Percentiles rank a stretch among this genome's conserved stretches.
Conservation (phyloP, 176 grass and related monocot genomes). For the Neostapfia colusana region DNA sequence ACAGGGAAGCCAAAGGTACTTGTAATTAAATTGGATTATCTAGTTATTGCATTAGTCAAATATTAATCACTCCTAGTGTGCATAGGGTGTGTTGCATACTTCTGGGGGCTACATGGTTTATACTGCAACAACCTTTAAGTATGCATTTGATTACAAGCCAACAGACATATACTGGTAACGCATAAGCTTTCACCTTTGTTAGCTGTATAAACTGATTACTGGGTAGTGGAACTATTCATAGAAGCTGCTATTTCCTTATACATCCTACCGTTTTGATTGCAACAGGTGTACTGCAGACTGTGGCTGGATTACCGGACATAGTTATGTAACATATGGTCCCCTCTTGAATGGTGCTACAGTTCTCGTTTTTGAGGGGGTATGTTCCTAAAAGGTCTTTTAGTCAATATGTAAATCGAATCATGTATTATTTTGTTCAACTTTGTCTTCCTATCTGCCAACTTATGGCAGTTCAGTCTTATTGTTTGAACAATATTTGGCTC, state of each 20-base stretch:
- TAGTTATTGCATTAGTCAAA: neutral
- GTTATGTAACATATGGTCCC: constrained; percentile 97
- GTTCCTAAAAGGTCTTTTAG: constrained; percentile 30
- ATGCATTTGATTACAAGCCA: constrained; percentile 97
- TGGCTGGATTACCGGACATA: constrained; percentile 99
- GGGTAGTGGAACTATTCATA: constrained; percentile 7
- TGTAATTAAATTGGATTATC: constrained; percentile 23
- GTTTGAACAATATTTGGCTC: constrained; percentile 17
- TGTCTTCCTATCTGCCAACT: constrained; percentile 25
- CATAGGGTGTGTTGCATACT: constrained; percentile 96
- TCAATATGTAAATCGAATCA: constrained; percentile 2
- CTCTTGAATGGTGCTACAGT: constrained; percentile 90
- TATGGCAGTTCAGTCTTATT: constrained; percentile 20
- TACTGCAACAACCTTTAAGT: constrained; percentile 90
- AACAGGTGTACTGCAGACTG: constrained; percentile 98
- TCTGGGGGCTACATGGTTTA: constrained; percentile 98
- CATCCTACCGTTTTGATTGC: constrained; percentile 35
- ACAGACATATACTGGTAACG: constrained; percentile 91
- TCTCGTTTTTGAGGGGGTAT: constrained; percentile 95
- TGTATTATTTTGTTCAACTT: constrained; percentile 13
- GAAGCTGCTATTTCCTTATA: constrained; percentile 36
- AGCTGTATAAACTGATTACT: constrained; percentile 12
- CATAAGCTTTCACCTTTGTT: constrained; percentile 23
- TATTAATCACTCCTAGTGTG: constrained; percentile 39
- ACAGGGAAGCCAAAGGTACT: constrained; percentile 97